Evolutionary conservation across 108 stramenopile genomes (phyloP), one percentile per base, ranked within the genome.

Genomic region (Cyclotella sp.): DNA sequence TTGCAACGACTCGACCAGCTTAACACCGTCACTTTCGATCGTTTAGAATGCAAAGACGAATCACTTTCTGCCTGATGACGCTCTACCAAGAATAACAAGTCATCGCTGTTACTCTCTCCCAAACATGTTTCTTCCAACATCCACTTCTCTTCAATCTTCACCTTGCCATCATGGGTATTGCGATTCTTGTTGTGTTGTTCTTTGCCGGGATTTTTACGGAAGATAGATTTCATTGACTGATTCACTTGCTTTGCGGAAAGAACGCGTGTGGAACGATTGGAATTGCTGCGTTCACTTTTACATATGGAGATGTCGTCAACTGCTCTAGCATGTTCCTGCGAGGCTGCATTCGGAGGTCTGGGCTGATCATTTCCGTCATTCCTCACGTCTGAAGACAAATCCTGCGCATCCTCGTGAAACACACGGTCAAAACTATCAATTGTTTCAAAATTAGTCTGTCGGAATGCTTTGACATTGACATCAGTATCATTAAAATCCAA

Each of bases 101-200:
- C 73, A 28, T 41, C 63, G 40, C 73, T 74, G 22, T 63, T 63
- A 22, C 52, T 55, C 18, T 16, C 21, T 27, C 73, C 63, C 51
- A 55, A 26, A 52, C 67, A 52, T 1, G 49, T 68, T 34, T 64
- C 63, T 53, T 74, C 73, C 34, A 74, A 22, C 63, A 74, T 64
- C 63, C 62, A 74, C 22, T 49, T 0, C 51, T 74, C 73, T 28
- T 27, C 34, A 10, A 74, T 54, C 43, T 29, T 46, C 29, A 64
- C 73, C 49, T 59, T 52, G 45, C 24, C 27, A n/a, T 54, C 39
- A 64, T 15, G 16, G 0, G 8, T 49, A 24, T 1, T 44, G 7
- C 49, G 67, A 53, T 68, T 51, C 30, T 34, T 30, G 15, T 16
- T 30, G 34, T 14, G 29, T 27, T 68, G 27, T 21, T 68, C 67